These are phyloP conservation scores for Pilasporangium apinafurcum DNA, from an alignment of 352 stramenopile species.

Conservation along the genomic window DNA sequence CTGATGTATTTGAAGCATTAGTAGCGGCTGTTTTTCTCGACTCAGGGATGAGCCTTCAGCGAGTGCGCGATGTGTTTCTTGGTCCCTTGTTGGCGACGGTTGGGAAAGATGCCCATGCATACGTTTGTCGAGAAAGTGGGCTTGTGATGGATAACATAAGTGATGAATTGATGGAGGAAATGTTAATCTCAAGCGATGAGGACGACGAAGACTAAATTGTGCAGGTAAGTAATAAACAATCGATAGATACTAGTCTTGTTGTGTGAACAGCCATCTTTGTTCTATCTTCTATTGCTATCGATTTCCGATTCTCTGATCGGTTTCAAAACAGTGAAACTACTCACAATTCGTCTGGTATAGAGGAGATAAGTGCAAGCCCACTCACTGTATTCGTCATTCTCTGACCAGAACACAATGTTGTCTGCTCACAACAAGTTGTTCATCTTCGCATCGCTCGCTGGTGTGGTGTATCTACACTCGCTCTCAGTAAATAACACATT, in stretches of 20 bases:
- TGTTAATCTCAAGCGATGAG: conserved; percentile 2
- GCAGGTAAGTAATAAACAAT: too few species aligned
- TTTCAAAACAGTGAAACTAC: too few species aligned
- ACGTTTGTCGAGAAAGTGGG: conserved; percentile 70
- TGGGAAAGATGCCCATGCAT: conserved; percentile 58
- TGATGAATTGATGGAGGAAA: conserved; percentile 7
- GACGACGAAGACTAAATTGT: conserved; percentile 14
- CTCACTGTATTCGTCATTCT: too few species aligned
- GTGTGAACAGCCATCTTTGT: too few species aligned
- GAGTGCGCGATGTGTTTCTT: conserved; percentile 80
- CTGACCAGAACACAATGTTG: too few species aligned
- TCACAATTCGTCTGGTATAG: too few species aligned
- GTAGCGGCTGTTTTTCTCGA: conserved; percentile 85
- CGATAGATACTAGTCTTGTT: too few species aligned
- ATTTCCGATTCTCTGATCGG: too few species aligned
- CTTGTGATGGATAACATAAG: conserved; percentile 21
- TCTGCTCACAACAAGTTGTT: conserved; percentile 7
- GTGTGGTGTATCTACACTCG: conserved; percentile 17
- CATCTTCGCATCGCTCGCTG: conserved; percentile 4
- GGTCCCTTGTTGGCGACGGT: conserved; percentile 67
- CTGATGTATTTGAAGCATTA: conserved; percentile 84
- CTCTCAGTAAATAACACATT: conserved; percentile 19
- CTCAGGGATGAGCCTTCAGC: conserved; percentile 56
- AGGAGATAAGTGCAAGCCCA: too few species aligned
- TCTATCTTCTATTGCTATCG: too few species aligned